A percentile compares a stretch with the other conserved stretches of the same genome.
phyloP scores from a whole-genome alignment of 176 grass and related monocot species.

The Secale cereale region DNA sequence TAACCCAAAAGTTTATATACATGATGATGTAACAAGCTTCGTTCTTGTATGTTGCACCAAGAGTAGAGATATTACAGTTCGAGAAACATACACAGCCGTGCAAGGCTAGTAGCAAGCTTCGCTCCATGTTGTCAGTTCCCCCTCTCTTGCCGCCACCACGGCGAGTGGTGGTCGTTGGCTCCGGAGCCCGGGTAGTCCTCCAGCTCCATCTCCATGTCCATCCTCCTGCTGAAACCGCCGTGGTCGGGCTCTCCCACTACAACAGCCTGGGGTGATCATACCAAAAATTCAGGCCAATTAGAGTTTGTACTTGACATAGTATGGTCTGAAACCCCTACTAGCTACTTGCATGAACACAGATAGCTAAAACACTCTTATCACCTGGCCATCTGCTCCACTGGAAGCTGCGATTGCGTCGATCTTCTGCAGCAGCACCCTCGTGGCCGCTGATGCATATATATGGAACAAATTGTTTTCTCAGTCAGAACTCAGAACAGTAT shows the following conservation, averaged over 20 bases:
- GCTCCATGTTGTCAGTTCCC: constrained; percentile 31
- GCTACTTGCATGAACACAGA: background rate
- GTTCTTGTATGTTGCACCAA: background rate
- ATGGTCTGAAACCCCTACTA: background rate
- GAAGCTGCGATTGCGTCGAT: background rate
- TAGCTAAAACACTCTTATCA: background rate
- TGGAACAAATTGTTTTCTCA: background rate
- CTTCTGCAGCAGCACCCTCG: background rate
- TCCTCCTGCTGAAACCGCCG: background rate
- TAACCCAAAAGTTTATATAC: background rate
- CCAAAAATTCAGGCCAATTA: background rate
- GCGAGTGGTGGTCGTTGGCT: constrained; percentile 62
- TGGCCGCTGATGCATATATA: background rate
- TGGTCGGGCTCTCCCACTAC: background rate
- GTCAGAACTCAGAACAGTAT: background rate
- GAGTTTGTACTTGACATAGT: background rate
- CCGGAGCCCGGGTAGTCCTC: constrained; percentile 67
- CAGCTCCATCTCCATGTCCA: constrained; percentile 25
- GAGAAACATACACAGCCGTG: background rate
- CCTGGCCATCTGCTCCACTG: background rate
- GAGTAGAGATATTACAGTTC: background rate
- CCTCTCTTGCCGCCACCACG: constrained; percentile 40
- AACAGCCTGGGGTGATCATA: background rate
- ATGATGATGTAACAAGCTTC: background rate
- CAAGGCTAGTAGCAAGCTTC: background rate